Base-by-base conservation (phyloP, 768 basidiomycete species). In the Amanita polypyramis region DNA sequence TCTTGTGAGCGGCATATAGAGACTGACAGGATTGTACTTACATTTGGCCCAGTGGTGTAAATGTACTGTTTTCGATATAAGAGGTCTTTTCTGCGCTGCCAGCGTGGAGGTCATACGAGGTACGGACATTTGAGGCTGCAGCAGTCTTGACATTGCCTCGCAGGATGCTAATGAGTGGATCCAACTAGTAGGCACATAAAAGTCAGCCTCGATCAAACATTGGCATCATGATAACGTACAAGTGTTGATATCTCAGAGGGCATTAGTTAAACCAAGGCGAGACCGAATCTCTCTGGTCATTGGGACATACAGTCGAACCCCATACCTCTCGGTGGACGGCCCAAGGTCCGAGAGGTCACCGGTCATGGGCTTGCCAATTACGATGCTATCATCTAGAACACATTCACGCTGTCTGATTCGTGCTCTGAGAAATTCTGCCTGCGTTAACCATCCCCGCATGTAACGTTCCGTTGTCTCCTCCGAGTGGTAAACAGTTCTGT, bases 361-460 rank as follows among this genome's bases (percentile, higher is more conserved):
- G n/a, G n/a, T n/a, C n/a, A n/a, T n/a, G n/a, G 25, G 25, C 25
- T 27, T 4, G 7, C 25, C 25, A 27, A 27, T 27, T 27, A 27
- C 3, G 7, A 27, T 27, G 3, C 7, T 27, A 7, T 27, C 25
- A 27, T 27, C 25, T 27, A 7, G 25, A 27, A 7, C 25, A 27
- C 25, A 27, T 7, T 27, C 25, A 7, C 7, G 7, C 25, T 27
- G 25, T 7, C 25, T 27, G 25, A 27, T 27, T 27, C 7, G 25
- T 27, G 25, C 25, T 27, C 3, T 27, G 25, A 27, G 25, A 4
- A 7, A 27, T 27, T 27, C 25, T 27, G 25, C 25, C 25, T 27
- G 25, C 12, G 44, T 8, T 35, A 45, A 30, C 44, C 44, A 45
- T 10, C 17, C 30, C 44, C 44, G 35, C 34, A 45, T 45, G 34